Percentiles rank a stretch among this genome's conserved stretches.
phyloP scores from a whole-genome alignment of 2,329 filamentous ascomycete species.

The Lithohypha guttulata region DNA sequence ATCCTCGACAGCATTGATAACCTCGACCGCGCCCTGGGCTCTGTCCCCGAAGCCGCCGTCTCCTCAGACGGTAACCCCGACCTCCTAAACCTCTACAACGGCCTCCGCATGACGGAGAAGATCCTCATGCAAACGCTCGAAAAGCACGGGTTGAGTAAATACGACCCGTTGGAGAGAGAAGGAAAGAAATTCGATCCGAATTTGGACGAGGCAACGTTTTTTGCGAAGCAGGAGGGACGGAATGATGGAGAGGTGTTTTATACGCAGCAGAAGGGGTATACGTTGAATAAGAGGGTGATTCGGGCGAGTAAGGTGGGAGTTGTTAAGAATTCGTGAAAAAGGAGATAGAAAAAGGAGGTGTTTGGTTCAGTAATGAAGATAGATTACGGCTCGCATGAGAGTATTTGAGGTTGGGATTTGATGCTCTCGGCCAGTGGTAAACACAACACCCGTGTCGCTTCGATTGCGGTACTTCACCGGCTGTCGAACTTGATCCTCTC shows the following conservation, averaged over 20 bases:
- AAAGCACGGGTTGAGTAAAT: conserved; percentile 88
- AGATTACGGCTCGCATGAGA: no score
- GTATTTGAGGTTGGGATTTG: no score
- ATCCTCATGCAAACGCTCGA: conserved; percentile 79
- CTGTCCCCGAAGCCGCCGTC: conserved; percentile 66
- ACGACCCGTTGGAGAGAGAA: conserved; percentile 57
- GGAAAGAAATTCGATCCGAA: conserved; percentile 92
- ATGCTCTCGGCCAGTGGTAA: no score
- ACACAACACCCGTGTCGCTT: no score
- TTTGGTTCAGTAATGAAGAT: no score
- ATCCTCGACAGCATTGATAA: conserved; percentile 94
- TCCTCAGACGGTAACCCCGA: conserved; percentile 52
- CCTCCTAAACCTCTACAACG: conserved; percentile 69
- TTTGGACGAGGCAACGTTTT: conserved; percentile 91
- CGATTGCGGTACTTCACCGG: no score
- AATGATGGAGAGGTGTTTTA: conserved; percentile 84
- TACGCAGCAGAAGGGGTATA: conserved; percentile 92
- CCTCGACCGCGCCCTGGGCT: conserved; percentile 79
- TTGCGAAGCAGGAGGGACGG: conserved; percentile 76
- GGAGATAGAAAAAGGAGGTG: background rate
- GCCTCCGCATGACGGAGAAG: conserved; percentile 86
- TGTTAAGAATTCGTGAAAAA: conserved; percentile 60
- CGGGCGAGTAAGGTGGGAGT: conserved; percentile 93
- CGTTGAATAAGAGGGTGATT: conserved; percentile 78
- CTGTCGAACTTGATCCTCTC: no score